Evolutionary conservation across 345 rosid genomes (phyloP).

Genomic region (Eucalyptus grandis): DNA sequence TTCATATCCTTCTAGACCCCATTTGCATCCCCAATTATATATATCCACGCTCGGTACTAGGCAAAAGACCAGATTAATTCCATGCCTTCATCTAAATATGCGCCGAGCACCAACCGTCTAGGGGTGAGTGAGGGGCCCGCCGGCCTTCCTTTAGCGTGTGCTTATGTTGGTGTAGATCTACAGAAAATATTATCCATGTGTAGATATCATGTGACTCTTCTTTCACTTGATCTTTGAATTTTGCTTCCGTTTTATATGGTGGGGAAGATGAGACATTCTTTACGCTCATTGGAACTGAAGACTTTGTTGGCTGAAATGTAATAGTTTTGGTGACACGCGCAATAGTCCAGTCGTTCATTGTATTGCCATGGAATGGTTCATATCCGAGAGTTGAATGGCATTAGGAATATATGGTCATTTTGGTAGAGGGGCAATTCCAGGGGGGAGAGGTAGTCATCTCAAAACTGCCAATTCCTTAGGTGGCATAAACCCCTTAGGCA

Average conservation of each 20-base stretch:
- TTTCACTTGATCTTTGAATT: background rate
- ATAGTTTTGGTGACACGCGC: background rate
- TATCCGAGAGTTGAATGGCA: background rate
- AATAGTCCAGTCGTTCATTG: background rate
- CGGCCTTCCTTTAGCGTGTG: background rate
- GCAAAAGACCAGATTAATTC: background rate
- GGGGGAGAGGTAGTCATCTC: background rate
- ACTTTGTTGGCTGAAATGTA: background rate
- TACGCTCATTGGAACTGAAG: background rate
- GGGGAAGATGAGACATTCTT: background rate
- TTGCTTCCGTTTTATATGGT: background rate
- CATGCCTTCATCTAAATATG: background rate
- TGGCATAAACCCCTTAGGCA: background rate
- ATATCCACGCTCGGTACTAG: background rate
- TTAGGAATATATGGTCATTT: background rate
- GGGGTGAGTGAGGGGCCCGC: background rate
- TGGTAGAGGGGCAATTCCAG: background rate
- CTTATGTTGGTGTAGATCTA: background rate
- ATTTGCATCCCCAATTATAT: background rate
- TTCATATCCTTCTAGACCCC: background rate
- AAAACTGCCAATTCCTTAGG: background rate
- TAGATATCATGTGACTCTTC: background rate
- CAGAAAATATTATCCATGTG: background rate
- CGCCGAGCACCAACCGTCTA: background rate
- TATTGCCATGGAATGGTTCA: background rate